phyloP scores from a whole-genome alignment of 169 alveolate species.

The Eimeria praecox region DNA sequence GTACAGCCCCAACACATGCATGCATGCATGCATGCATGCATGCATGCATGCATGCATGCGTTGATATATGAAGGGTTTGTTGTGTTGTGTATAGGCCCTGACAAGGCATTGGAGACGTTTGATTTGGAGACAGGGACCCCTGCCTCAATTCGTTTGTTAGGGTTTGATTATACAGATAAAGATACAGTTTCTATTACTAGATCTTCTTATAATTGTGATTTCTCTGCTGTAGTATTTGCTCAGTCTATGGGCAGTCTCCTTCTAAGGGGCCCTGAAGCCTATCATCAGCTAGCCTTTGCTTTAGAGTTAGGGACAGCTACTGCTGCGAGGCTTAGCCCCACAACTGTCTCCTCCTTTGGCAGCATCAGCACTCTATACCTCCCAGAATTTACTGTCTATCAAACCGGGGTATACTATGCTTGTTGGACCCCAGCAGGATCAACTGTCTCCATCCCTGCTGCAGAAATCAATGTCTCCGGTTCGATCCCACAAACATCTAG shows the following conservation, averaged over 20 bases:
- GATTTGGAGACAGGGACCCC: background rate
- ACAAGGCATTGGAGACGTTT: background rate
- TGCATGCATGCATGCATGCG: background rate
- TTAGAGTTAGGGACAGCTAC: background rate
- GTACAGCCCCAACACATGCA: too few species aligned
- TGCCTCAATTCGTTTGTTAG: background rate
- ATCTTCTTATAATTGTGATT: background rate
- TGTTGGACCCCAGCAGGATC: background rate
- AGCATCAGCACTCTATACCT: background rate
- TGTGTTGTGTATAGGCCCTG: background rate
- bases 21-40: background rate
- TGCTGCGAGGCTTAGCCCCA: background rate
- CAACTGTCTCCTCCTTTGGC: background rate
- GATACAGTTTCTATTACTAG: background rate
- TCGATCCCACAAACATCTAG: too few species aligned
- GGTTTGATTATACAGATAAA: background rate
- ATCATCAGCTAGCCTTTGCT: background rate
- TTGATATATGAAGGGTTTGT: background rate
- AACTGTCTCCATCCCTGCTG: background rate
- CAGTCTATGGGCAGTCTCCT: conserved; percentile 6
- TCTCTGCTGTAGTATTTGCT: background rate
- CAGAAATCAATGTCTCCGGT: background rate
- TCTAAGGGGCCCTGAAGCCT: background rate
- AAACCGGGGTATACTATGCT: background rate
- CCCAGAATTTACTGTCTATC: background rate